Evolutionary conservation across 805 yeast genomes (phyloP), one percentile per base, ranked within the genome.

Genomic region (Yarrowia alimentaria): DNA sequence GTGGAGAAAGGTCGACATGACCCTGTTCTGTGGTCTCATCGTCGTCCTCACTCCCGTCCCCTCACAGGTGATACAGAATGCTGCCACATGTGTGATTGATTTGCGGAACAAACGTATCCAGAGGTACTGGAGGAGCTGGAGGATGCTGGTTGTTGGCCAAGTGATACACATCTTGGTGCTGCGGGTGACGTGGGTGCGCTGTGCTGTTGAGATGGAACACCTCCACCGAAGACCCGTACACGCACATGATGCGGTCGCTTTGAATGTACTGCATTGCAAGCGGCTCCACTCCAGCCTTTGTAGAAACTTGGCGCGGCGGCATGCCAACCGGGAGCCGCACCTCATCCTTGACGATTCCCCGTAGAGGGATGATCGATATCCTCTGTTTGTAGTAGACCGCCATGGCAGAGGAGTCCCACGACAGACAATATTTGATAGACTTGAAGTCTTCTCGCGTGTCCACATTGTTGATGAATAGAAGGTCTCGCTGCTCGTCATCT

Each of bases 221-320:
- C 7, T 43, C 37, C 4, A 43, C 50, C 3, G 30, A 21, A 7
- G 37, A 31, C 6, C 37, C 37, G 20, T 43, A 43, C 1, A 43
- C 50, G 30, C 50, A 43, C 50, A 43, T 43, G 37, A 43, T 43
- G 5, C 50, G 37, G 22, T 43, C 50, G 9, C 50, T 43, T 37
- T 43, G 50, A 17, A 43, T 43, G 17, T 43, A 43, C 28, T 43
- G 50, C 50, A 43, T 43, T 14, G 35, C 28, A 20, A 43, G 18
- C 2, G 50, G 50, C 9, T 43, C 50, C 6, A 30, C 17, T 11
- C 37, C 50, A 1, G 35, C 18, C 17, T 18, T 30, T 0, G 50
- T 43, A n/a, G 16, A 17, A 9, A 43, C 50, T 9, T 43, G 50
- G 6, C 50, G 37, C 5, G 50, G 50, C 1, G 50, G 50, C 50